A percentile compares a stretch with the other conserved stretches of the same genome.
Evolutionary conservation across 371 early-diverging fungal species (phyloP).

Genomic region (Chytridium lagenaria): DNA sequence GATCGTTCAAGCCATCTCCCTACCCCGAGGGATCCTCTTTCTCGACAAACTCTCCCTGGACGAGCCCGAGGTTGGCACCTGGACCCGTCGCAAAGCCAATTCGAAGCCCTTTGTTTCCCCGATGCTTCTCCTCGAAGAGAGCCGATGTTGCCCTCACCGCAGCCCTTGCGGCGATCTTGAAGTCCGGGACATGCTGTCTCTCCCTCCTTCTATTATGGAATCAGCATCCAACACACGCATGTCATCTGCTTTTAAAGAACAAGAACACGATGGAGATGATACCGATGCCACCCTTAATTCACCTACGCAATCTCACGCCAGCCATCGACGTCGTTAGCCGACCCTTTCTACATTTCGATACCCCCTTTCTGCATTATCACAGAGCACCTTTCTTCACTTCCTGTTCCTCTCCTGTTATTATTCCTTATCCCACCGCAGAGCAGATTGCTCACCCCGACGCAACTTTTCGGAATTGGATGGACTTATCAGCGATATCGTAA

Average conservation of each 20-base stretch:
- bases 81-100: not conserved
- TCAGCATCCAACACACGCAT: not conserved
- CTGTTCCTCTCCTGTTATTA: not conserved
- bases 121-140: not conserved
- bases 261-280: not conserved
- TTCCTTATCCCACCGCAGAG: slow-evolving; percentile 15
- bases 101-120: not conserved
- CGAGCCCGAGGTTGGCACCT: not conserved
- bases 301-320: not conserved
- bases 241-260: not conserved
- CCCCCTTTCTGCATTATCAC: not conserved
- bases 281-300: slow-evolving; percentile 2
- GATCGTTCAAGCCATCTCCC: too few relatives aligned
- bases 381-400: not conserved
- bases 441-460: slow-evolving; percentile 27
- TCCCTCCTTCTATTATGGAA: not conserved
- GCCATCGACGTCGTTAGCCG: not conserved
- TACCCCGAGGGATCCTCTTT: not conserved
- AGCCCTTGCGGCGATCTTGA: not conserved
- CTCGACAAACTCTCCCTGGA: not conserved
- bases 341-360: not conserved
- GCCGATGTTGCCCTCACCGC: too few relatives aligned
- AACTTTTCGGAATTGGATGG: slow-evolving; percentile 22
- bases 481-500: slow-evolving; percentile 28
- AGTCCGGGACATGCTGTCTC: not conserved